Evolutionary conservation across 2,329 filamentous ascomycete genomes (phyloP).

Genomic region (Zarea fungicola): DNA sequence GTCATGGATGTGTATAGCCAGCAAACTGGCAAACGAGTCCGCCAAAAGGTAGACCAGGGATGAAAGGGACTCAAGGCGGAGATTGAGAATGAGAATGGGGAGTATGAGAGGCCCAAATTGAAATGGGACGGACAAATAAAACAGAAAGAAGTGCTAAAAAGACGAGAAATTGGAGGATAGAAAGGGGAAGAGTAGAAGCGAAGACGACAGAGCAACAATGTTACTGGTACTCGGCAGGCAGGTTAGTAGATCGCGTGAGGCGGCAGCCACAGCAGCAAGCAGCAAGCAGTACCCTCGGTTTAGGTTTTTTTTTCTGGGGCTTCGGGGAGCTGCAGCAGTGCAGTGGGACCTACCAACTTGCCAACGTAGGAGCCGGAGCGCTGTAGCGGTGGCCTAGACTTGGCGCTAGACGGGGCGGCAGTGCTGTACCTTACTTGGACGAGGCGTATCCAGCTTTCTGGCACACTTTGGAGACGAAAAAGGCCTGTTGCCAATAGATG

Average conservation of each 20-base stretch:
- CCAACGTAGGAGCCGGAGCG: neutral
- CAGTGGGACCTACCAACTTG: no score
- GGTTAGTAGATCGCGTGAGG: constrained; percentile 16
- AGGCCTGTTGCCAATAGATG: no score
- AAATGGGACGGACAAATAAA: neutral
- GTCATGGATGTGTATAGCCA: no score
- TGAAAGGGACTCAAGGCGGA: no score
- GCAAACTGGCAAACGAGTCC: no score
- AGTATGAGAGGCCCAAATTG: neutral
- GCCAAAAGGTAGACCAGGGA: no score
- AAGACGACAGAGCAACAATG: constrained; percentile 8
- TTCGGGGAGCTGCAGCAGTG: constrained; percentile 2
- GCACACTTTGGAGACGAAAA: no score
- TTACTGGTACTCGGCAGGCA: constrained; percentile 9
- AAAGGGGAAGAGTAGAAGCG: constrained; percentile 8
- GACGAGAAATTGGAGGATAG: constrained; percentile 5
- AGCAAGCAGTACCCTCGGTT: constrained; percentile 12
- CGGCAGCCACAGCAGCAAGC: no score
- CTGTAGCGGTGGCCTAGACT: neutral
- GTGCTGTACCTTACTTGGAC: no score
- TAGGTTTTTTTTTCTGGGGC: constrained; percentile 14
- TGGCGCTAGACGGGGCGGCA: no score
- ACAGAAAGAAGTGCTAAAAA: constrained; percentile 8
- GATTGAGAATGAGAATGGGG: neutral
- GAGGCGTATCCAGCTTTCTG: no score